Conservation (phyloP, 169 alveolate species). For the Eimeria falciformis region DNA sequence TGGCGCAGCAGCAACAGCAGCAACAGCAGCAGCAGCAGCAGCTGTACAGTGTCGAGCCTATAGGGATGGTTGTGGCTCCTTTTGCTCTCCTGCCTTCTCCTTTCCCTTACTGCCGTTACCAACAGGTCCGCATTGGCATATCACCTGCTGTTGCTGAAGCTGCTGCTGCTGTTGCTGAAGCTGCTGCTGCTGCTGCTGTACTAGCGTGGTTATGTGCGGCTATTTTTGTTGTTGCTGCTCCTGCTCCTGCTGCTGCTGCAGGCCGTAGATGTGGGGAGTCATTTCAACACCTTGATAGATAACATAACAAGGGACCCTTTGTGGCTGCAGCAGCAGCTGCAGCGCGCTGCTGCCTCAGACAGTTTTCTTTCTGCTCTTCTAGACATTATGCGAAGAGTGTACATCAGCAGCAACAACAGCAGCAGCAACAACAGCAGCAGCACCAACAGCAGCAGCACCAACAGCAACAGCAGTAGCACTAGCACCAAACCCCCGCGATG, state of each 20-base stretch:
- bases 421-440: too few relatives aligned
- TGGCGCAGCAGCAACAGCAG: slow-evolving; percentile 29
- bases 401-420: neutral
- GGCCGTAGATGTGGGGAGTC: neutral
- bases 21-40: slow-evolving; percentile 22
- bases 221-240: neutral
- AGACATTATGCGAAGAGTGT: neutral
- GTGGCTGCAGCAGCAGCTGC: slow-evolving; percentile 19
- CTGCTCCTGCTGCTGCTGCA: slow-evolving; percentile 13
- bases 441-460: too few relatives aligned
- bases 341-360: slow-evolving; percentile 18
- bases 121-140: neutral
- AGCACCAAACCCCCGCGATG: neutral
- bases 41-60: neutral
- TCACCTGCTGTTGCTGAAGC: neutral
- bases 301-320: neutral
- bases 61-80: neutral
- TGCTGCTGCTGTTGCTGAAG: slow-evolving; percentile 33
- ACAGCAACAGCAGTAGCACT: neutral
- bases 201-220: neutral
- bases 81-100: slow-evolving; percentile 48
- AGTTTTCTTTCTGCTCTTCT: neutral
- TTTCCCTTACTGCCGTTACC: slow-evolving; percentile 26
- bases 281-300: neutral
- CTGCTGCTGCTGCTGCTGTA: neutral